Evolutionary conservation across 106 monocot genomes (phyloP).

Genomic region (Platanthera guangdongensis): DNA sequence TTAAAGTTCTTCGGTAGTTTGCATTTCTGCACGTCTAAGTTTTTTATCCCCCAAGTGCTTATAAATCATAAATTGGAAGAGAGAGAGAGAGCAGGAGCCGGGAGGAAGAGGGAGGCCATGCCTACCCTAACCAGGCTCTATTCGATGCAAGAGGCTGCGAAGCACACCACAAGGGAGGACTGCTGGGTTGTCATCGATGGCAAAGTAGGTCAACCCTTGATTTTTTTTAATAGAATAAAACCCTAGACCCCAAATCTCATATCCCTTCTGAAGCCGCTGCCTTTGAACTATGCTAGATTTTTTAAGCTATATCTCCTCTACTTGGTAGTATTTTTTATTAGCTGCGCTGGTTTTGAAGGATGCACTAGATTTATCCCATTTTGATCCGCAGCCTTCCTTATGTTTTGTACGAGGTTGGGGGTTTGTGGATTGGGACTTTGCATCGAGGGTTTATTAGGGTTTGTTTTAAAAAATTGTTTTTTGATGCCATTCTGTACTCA

Average conservation of each 20-base stretch:
- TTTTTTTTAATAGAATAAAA: no score
- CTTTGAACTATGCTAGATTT: neutral
- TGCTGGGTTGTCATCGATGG: conserved; percentile 38
- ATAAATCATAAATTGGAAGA: neutral
- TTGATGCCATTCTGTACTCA: neutral
- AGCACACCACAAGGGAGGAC: conserved; percentile 31
- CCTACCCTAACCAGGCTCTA: conserved; percentile 26
- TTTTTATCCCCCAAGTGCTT: no score
- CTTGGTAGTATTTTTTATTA: no score
- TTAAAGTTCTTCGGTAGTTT: no score
- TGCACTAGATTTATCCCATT: neutral
- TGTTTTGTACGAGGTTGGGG: neutral
- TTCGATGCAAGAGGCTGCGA: conserved; percentile 22
- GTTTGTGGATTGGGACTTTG: neutral
- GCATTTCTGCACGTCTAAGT: no score
- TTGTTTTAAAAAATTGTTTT: neutral
- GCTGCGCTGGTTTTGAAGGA: neutral
- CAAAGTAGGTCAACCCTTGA: conserved; percentile 11
- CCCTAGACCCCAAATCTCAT: neutral
- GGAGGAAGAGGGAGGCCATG: conserved; percentile 13
- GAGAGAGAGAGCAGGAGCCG: neutral
- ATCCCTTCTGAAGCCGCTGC: neutral
- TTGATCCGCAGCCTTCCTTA: neutral
- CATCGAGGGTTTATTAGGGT: neutral
- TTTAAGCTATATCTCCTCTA: neutral